Percentiles rank a stretch among this genome's conserved stretches.
phyloP scores from a whole-genome alignment of 73 alveolate species.

The Tetrahymena malaccensis region DNA sequence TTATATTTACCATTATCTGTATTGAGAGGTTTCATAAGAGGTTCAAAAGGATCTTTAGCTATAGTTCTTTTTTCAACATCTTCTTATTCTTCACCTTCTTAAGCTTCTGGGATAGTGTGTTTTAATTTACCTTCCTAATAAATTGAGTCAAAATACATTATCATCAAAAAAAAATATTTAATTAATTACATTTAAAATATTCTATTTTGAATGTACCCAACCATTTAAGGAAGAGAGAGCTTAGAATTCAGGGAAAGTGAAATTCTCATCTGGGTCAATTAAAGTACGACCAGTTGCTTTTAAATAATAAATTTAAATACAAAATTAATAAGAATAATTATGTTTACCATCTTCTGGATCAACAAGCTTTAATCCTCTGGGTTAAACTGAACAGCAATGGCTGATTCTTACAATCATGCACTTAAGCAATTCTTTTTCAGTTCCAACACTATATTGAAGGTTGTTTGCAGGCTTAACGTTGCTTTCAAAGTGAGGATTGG shows the following conservation, averaged over 20 bases:
- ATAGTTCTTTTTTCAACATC: conserved; percentile 41
- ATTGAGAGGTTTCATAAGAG: conserved; percentile 34
- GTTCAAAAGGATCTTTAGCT: conserved; percentile 44
- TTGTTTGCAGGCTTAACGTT: not conserved
- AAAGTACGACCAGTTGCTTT: conserved; percentile 34
- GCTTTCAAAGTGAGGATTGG: conserved; percentile 49
- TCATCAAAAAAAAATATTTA: not conserved
- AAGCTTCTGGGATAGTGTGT: conserved; percentile 37
- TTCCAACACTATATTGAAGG: conserved; percentile 19
- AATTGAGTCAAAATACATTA: not conserved
- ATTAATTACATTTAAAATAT: conserved; percentile 6
- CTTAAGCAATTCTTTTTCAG: conserved; percentile 37
- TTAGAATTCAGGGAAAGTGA: conserved; percentile 21
- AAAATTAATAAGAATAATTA: conserved; percentile 2
- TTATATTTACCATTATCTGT: conserved; percentile 16
- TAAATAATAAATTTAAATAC: not conserved
- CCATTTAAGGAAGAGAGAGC: conserved; percentile 27
- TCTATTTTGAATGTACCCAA: conserved; percentile 44
- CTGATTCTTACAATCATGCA: conserved; percentile 38
- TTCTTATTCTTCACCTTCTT: conserved; percentile 38
- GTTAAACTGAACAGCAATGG: not conserved
- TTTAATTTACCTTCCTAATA: conserved; percentile 38
- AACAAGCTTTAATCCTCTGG: not conserved
- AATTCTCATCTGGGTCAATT: conserved; percentile 27
- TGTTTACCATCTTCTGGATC: conserved; percentile 13